Evolutionary conservation across 148 eudicot species (phyloP), one percentile per base, ranked within the genome.

Genomic region (Suaeda aralocaspica): DNA sequence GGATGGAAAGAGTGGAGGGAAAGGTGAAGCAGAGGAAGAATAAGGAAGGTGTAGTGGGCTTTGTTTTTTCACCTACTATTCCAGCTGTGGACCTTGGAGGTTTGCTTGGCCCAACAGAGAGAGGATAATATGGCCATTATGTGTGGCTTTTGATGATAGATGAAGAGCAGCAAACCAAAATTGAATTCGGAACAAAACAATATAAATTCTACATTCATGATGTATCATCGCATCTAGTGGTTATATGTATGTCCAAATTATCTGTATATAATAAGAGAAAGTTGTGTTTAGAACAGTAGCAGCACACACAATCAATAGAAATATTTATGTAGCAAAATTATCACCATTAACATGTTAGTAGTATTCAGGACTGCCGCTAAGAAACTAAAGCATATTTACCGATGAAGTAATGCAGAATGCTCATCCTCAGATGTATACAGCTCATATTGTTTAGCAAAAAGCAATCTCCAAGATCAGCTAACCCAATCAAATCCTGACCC

Each of bases 361-460:
- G 21, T 31, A 62, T 53, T 59, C 39, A 56, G 15, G 24, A n/a
- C 48, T n/a, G n/a, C 14, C 69, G 2, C 15, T 21, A 36, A 58
- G 34, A 50, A 49, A 45, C 71, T 18, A 21, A 52, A 65, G 60
- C 62, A 55, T 70, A 52, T 25, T 39, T 87, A 94, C 99, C 99
- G 82, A 79, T 94, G 99, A 76, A 94, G 99, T 31, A 91, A 81
- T 24, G 87, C 97, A 80, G 92, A 80, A 79, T 91, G 99, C 81
- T 91, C 96, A 78, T 91, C 99, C 33, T 91, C 96, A 70, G 97
- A 63, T 44, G 77, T 59, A 76, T 94, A 94, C 59, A 94, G 93
- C 74, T 89, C 97, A 77, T 91, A 94, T 44, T 94, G 99, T 66
- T 84, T 74, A 62, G 92, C 83, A 80, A 94, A 94, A 73, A 88